Conservation (phyloP, 2,329 filamentous ascomycete genomes). For the Sarocladium strictum region DNA sequence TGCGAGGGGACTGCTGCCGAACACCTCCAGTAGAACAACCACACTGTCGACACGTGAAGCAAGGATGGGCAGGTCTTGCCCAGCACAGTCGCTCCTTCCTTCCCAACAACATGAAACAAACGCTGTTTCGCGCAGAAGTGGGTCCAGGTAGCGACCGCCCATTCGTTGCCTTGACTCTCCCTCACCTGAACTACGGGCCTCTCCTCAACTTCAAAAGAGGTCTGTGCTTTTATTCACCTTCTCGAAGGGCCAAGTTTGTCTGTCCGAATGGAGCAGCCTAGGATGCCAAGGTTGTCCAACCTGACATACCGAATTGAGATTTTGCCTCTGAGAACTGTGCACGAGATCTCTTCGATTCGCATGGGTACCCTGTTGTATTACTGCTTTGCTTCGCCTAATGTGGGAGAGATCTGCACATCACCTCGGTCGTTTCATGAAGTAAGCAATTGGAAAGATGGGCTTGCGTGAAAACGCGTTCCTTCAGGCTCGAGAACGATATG, state of each 20-base stretch:
- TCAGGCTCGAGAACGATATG: not conserved
- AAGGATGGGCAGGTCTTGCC: not conserved
- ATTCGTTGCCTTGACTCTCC: not conserved
- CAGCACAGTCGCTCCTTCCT: not conserved
- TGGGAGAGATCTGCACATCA: not conserved
- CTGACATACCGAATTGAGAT: not conserved
- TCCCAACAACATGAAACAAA: constrained; percentile 1
- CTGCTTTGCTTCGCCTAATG: not conserved
- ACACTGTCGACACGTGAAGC: not conserved
- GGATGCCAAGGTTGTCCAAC: not conserved
- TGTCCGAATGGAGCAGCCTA: not conserved
- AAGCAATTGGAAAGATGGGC: too few species aligned
- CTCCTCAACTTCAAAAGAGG: too few species aligned
- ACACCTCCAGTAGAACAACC: not conserved
- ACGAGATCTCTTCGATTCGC: not conserved
- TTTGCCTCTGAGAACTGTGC: not conserved
- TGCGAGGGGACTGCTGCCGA: not conserved
- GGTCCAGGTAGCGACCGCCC: not conserved
- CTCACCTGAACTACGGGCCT: constrained; percentile 7
- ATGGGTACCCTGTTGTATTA: not conserved
- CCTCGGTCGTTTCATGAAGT: not conserved
- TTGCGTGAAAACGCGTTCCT: not conserved
- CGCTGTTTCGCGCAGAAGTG: constrained; percentile 3
- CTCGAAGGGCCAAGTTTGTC: constrained; percentile 4
- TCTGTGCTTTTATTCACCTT: not conserved